Base-by-base conservation (phyloP, 129 eudicot genomes). In the Heracleum sosnowskyi region DNA sequence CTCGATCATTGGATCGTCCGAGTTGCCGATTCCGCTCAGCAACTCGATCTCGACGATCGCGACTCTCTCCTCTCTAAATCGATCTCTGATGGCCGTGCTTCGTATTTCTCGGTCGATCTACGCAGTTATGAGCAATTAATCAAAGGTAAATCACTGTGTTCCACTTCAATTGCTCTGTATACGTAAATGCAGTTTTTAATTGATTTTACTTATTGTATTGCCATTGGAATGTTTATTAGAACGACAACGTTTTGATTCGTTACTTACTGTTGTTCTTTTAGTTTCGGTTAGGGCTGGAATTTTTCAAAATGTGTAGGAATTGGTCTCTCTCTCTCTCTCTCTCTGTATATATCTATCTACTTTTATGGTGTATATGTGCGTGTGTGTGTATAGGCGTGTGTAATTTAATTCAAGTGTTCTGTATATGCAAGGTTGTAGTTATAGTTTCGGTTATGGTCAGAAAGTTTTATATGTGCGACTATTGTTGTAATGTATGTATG, bases 1-100 rank as follows among this genome's bases (percentile, higher is more conserved):
- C 88, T 85, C 78, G 93, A 87, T 8, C 84, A 87, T 81, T 93
- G 97, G 97, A 86, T 87, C 86, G 98, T 93, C 69, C 90, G 92
- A 75, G 82, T 93, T 63, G 97, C 95, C 71, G 98, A 93, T 82
- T 87, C 90, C 40, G 57, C 88, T 55, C 84, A 79, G 60, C 75
- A 84, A 75, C 88, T 85, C 73, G 83, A 84, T 74, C 82, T 84
- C 47, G 62, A 79, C 9, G 93, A 91, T 76, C 76, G 22, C n/a
- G 83, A 86, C 70, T 83, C 92, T 24, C 82, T 83, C 34, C 88
- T 93, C 47, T 71, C 82, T 40, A 79, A 89, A 4, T 91, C 98
- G 39, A 34, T 91, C 49, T 81, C 91, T 62, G 75, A 88, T 45
- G 92, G 89, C 15, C 98, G 92, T 40, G 98, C 98, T 47, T 84